These are phyloP conservation scores for Chenopodium berlandieri DNA, from an alignment of 148 eudicot genomes.

Conservation along the genomic window DNA sequence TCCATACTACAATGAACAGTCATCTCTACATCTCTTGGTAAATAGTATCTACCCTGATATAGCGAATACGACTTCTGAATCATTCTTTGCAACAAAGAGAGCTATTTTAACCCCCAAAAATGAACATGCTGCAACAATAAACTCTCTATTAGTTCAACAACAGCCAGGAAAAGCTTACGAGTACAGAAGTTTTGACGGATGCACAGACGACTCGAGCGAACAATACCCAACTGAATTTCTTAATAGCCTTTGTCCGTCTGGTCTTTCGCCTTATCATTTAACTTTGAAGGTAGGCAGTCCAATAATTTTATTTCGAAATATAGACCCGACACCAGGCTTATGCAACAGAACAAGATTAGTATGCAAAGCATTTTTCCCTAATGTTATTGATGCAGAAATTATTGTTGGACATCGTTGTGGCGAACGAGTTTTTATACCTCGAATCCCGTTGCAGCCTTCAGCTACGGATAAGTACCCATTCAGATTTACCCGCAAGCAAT, in stretches of 20 bases:
- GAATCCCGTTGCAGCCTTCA: too few species aligned
- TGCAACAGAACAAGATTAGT: background rate
- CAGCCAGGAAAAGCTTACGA: background rate
- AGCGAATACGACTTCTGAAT: background rate
- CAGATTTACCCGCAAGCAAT: too few species aligned
- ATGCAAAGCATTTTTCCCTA: background rate
- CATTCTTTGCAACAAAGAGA: background rate
- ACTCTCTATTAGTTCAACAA: background rate
- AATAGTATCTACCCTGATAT: background rate
- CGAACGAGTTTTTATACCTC: too few species aligned
- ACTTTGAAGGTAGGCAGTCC: background rate
- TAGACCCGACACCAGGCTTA: background rate
- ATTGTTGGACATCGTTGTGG: background rate
- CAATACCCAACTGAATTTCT: background rate
- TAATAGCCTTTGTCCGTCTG: background rate
- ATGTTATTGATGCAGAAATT: conserved; percentile 3
- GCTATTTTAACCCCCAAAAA: background rate
- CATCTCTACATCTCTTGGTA: background rate
- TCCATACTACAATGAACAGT: too few species aligned
- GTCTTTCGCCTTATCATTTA: too few species aligned
- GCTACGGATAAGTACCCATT: too few species aligned
- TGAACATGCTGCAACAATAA: background rate
- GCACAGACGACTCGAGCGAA: background rate
- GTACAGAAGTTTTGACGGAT: background rate
- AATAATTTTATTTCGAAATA: background rate